Conservation (phyloP, 2,329 filamentous ascomycete genomes). For the Fusarium duplospermum region DNA sequence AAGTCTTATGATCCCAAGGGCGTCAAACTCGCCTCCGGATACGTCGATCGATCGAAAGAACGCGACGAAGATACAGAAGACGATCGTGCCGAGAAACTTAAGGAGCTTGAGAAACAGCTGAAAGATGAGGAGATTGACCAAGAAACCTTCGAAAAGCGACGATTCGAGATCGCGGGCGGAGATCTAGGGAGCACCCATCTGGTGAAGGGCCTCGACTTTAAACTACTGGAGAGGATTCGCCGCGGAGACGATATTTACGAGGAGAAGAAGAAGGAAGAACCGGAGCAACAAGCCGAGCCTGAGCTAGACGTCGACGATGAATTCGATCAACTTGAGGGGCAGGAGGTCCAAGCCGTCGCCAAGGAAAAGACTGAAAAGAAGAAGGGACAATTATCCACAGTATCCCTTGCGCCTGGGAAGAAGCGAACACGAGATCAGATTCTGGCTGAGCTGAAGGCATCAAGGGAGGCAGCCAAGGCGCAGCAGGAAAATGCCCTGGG, state of each 20-base stretch:
- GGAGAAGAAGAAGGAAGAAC: slow-evolving; percentile 46
- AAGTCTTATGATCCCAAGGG: slow-evolving; percentile 86
- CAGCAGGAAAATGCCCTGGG: slow-evolving; percentile 64
- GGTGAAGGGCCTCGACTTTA: slow-evolving; percentile 91
- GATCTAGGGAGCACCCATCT: slow-evolving; percentile 85
- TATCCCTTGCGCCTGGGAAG: slow-evolving; percentile 63
- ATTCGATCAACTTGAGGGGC: slow-evolving; percentile 68
- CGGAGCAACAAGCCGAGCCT: slow-evolving; percentile 45
- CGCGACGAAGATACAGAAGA: slow-evolving; percentile 66
- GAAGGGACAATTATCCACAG: slow-evolving; percentile 70
- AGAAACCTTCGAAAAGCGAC: slow-evolving; percentile 79
- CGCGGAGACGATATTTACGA: slow-evolving; percentile 75
- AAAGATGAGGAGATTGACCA: slow-evolving; percentile 88
- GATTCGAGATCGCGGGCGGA: slow-evolving; percentile 83
- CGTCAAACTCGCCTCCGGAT: slow-evolving; percentile 81
- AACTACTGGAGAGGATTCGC: slow-evolving; percentile 76
- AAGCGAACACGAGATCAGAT: slow-evolving; percentile 76
- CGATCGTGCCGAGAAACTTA: slow-evolving; percentile 72
- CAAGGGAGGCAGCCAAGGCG: slow-evolving; percentile 69
- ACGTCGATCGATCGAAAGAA: slow-evolving; percentile 81
- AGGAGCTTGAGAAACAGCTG: slow-evolving; percentile 82
- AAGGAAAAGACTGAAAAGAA: slow-evolving; percentile 66
- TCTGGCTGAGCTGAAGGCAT: slow-evolving; percentile 73
- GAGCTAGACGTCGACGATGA: slow-evolving; percentile 70
- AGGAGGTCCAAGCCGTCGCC: slow-evolving; percentile 64